Evolutionary conservation across 2,329 filamentous ascomycete species (phyloP), one percentile per base, ranked within the genome.

Genomic region (Camptophora hylomeconis): DNA sequence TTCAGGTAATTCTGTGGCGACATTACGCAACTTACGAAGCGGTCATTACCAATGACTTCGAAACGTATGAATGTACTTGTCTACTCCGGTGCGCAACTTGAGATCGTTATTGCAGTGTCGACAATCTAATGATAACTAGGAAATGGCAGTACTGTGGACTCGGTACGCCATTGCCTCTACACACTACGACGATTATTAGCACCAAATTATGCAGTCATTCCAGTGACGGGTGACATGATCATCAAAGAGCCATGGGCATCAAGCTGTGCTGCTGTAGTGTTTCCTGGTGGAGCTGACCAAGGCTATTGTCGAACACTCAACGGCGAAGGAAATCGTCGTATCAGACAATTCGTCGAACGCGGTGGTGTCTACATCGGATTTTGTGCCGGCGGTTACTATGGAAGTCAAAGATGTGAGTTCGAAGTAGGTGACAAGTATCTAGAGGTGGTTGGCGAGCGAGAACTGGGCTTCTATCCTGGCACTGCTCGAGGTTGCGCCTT

Each of bases 351-450:
- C 47, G 82, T 98, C 27, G 79, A 83, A 35, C 67, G 72, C 17
- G 89, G 89, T 16, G 89, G 89, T 10, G 64, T 70, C 1, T 98
- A 89, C 49, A 67, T 98, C 2, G 89, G 89, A 1, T 76, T 98
- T 45, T 98, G 89, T 50, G 89, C 89, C 2, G 89, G 89, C 4
- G 89, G 80, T 7, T 98, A 98, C 57, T 98, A 93, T 46, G 89
- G 79, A 13, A 75, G 68, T 41, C 63, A 66, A 20, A 67, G 65
- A 38, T 94, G 87, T 49, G 89, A 98, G 52, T 98, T 95, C 40
- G 87, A 95, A 56, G 75, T 89, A 8, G 83, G 84, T 2, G 74
- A 89, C 48, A 69, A 67, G 41, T 66, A 69, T 2, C 68, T 95
- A 58, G 82, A 92, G 49, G 87, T 98, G 3, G 60, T 92, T 16